Evolutionary conservation across 2,329 filamentous ascomycete genomes (phyloP).

Genomic region (Alternaria sp.): DNA sequence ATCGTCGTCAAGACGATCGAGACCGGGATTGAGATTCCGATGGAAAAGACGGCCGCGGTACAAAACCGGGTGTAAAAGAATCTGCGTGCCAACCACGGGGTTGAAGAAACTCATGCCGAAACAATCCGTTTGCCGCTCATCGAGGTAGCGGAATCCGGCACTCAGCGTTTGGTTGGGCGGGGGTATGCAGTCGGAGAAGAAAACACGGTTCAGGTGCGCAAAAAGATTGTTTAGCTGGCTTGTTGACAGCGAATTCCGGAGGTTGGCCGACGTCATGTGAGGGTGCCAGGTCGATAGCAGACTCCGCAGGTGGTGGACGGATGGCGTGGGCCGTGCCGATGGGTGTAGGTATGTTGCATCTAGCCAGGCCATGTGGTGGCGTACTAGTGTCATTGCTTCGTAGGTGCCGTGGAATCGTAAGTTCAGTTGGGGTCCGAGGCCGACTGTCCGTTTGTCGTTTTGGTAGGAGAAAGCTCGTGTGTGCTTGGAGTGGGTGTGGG

Average conservation of each 20-base stretch:
- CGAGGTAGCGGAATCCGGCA: slow-evolving; percentile 20
- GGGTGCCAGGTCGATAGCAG: slow-evolving; percentile 22
- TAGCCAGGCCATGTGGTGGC: slow-evolving; percentile 27
- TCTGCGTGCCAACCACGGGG: slow-evolving; percentile 24
- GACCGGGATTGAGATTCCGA: neutral
- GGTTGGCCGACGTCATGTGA: slow-evolving; percentile 15
- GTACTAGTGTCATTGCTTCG: slow-evolving; percentile 28
- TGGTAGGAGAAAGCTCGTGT: neutral
- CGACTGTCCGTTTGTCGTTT: neutral
- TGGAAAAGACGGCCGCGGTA: slow-evolving; percentile 13
- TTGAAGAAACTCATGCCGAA: slow-evolving; percentile 26
- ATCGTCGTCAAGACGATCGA: neutral
- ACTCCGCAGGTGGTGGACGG: slow-evolving; percentile 17
- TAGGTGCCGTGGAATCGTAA: slow-evolving; percentile 26
- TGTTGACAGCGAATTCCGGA: slow-evolving; percentile 19
- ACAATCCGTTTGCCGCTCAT: slow-evolving; percentile 13
- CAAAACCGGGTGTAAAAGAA: slow-evolving; percentile 23
- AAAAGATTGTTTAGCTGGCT: slow-evolving; percentile 20
- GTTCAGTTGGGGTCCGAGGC: slow-evolving; percentile 8
- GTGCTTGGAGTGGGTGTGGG: neutral
- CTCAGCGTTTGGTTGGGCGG: slow-evolving; percentile 15
- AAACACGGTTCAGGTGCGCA: slow-evolving; percentile 21
- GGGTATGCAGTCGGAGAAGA: slow-evolving; percentile 22
- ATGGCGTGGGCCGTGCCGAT: neutral
- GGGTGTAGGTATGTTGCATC: slow-evolving; percentile 23